Conservation (phyloP, 2,329 filamentous ascomycete genomes). For the Xylaria polymorpha region DNA sequence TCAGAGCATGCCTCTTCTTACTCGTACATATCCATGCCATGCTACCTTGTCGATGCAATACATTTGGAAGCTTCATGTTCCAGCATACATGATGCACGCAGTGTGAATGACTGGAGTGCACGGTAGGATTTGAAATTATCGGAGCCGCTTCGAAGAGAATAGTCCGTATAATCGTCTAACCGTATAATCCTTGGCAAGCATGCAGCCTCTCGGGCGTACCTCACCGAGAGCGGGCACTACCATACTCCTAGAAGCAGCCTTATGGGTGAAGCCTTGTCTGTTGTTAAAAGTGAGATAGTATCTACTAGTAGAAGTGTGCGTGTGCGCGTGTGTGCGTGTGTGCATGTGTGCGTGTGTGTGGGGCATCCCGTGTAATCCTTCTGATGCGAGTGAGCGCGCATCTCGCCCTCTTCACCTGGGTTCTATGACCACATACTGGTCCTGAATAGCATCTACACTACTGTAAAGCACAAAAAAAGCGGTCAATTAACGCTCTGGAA, state of each 20-base stretch:
- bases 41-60: slow-evolving; percentile 8
- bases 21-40: slow-evolving; percentile 6
- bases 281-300: background rate
- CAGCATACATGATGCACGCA: slow-evolving; percentile 2
- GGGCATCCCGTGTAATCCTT: slow-evolving; percentile 33
- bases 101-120: slow-evolving; percentile 12
- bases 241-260: slow-evolving; percentile 22
- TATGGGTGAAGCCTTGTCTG: slow-evolving; percentile 13
- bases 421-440: background rate
- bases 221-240: background rate
- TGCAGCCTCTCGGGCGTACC: background rate
- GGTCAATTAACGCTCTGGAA: slow-evolving; percentile 9
- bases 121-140: slow-evolving; percentile 29
- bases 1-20: background rate
- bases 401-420: background rate
- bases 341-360: background rate
- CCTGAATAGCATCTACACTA: background rate
- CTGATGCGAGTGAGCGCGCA: background rate
- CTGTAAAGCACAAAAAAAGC: slow-evolving; percentile 8
- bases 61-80: slow-evolving; percentile 19
- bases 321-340: slow-evolving; percentile 1
- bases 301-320: too few species aligned
- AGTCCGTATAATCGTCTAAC: slow-evolving; percentile 13
- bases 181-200: slow-evolving; percentile 29
- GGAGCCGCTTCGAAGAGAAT: background rate